Base-by-base conservation (phyloP, 805 yeast genomes). In the Vanderwaltozyma polyspora region DNA sequence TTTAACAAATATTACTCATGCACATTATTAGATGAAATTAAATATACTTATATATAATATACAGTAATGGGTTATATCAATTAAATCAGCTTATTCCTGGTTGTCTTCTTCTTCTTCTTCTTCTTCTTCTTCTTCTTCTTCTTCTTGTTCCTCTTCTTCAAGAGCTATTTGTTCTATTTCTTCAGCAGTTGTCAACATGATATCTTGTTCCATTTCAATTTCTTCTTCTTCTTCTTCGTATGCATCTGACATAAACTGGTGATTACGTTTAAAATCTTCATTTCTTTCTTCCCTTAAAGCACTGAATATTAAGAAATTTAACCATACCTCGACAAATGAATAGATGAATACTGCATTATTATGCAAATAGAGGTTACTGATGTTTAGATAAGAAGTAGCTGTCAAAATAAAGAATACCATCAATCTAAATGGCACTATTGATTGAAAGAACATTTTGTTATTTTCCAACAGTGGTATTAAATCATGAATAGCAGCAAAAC, bases 261-360 rank as follows among this genome's bases (percentile, higher is more conserved):
- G 42, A 13, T 47, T 29, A 36, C 57, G 52, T 44, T 72, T 70
- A 34, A 66, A 59, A 38, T 70, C 63, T 38, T 63, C 62, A 39
- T 66, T 64, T 47, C 67, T 72, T 47, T 79, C 89, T 40, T 79
- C 86, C 46, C 75, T 69, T 39, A 80, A 59, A 28, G 77, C 66
- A 48, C 68, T 71, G 53, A 66, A 79, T 23, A 77, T 65, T 42
- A 79, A 58, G 38, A 77, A 73, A 46, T 76, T 74, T 47, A 74
- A 62, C 85, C 87, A 80, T 22, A 79, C 67, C 52, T 80, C 91
- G 41, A 71, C 47, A 41, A 79, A 77, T 21, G 73, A 54, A 48
- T 68, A 77, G 5, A 68, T 59, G 42, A 80, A 77, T 3, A 77
- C 70, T 30, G 74, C 59, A 48, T 74, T 76, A 56, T 79, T 79